Base-by-base conservation (phyloP, 768 basidiomycete species). In the Leccinum subgranulosum region DNA sequence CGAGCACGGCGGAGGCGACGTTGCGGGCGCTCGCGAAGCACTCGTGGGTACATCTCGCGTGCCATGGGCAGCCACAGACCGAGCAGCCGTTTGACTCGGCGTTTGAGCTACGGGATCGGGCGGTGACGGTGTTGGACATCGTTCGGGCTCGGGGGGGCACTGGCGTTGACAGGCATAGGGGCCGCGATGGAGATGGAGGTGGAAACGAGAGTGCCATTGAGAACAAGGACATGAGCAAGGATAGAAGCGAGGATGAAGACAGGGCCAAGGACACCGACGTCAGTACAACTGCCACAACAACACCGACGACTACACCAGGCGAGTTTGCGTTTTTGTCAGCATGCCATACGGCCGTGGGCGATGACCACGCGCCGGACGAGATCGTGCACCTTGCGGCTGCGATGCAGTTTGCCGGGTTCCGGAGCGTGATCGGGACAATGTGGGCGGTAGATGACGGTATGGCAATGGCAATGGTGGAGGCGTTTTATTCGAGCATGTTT, bases 251-350 rank as follows among this genome's bases (percentile, higher is more conserved):
- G 39, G 36, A 39, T 9, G 36, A n/a, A 39, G 17, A 39, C 36
- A 39, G 17, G 36, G 36, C 17, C 36, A n/a, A 39, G 36, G 45
- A 46, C 5, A 46, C 6, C 23, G 45, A 46, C 21, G 21, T 8
- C 12, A 39, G 9, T n/a, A 39, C 17, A 9, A n/a, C 39, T 39
- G 17, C 9, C n/a, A 39, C 17, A 39, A 4, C 39, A n/a, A n/a
- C 39, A 39, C 39, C 39, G n/a, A 39, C 39, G n/a, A 39, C 21
- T 14, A 46, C 45, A 12, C 21, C 45, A 1, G 45, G 59, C 6
- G 64, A 67, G 12, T 66, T 75, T 14, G 73, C 70, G 1, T 74
- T 75, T 27, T 57, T 74, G 4, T 75, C 74, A 15, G 74, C 73
- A 0, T 74, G 73, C 33, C 67, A 75, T 33, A 74, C 74, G 0